A percentile compares a stretch with the other conserved stretches of the same genome.
Evolutionary conservation across 2,329 filamentous ascomycete species (phyloP).

Genomic region (Fusarium drepaniforme): DNA sequence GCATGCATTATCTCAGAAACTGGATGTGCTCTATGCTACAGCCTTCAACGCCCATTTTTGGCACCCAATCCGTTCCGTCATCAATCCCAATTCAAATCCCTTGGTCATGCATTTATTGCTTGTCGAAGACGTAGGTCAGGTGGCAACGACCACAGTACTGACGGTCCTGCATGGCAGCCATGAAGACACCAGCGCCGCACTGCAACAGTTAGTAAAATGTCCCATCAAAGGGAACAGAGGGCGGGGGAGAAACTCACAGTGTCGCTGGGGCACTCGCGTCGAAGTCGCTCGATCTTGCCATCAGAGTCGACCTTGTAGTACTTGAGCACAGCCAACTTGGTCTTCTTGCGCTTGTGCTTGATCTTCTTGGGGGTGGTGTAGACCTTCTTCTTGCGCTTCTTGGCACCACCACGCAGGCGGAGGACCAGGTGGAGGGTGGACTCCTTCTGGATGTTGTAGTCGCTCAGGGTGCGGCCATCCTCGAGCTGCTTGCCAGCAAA

Average conservation of each 20-base stretch:
- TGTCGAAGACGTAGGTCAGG: slow-evolving; percentile 80
- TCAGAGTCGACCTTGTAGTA: slow-evolving; percentile 99
- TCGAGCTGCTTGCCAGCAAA: slow-evolving; percentile 99
- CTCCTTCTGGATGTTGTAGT: slow-evolving; percentile 99
- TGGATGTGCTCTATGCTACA: slow-evolving; percentile 58
- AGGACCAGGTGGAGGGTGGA: slow-evolving; percentile 98
- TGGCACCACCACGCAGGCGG: slow-evolving; percentile 96
- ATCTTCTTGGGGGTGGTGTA: slow-evolving; percentile 99
- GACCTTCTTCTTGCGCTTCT: slow-evolving; percentile 99
- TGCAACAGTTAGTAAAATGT: slow-evolving; percentile 58
- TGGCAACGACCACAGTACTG: slow-evolving; percentile 92
- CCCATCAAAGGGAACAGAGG: too few species aligned
- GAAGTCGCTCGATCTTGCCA: slow-evolving; percentile 99
- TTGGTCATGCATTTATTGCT: slow-evolving; percentile 62
- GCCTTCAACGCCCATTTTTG: slow-evolving; percentile 55
- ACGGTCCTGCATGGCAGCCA: slow-evolving; percentile 99
- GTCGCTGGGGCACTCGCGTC: slow-evolving; percentile 95
- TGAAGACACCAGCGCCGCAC: slow-evolving; percentile 99
- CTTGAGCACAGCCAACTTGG: slow-evolving; percentile 99
- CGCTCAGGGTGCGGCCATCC: slow-evolving; percentile 97
- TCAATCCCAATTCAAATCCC: slow-evolving; percentile 46
- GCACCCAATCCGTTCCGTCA: slow-evolving; percentile 48
- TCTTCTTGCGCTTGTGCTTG: slow-evolving; percentile 99
- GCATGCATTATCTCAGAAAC: slow-evolving; percentile 55
- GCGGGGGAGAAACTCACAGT: slow-evolving; percentile 70